Percentiles rank a stretch among this genome's conserved stretches.
phyloP scores from a whole-genome alignment of 2,329 filamentous ascomycete species.

The Aspergillus niger region DNA sequence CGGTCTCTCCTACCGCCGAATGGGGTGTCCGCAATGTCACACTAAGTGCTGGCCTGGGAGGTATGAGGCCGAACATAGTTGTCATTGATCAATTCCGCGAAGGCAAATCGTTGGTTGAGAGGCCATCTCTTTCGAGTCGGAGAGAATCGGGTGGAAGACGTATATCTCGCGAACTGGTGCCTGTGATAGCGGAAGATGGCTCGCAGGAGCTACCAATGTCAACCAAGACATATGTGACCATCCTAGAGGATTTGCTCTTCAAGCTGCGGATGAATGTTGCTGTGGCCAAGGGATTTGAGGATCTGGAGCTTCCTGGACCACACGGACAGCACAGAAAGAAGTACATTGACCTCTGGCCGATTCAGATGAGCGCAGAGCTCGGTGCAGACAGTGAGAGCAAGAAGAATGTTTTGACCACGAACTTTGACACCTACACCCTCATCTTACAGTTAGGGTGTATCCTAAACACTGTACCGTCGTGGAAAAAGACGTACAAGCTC shows the following conservation, averaged over 20 bases:
- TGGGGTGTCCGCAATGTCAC: conserved; percentile 86
- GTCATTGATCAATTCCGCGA: conserved; percentile 74
- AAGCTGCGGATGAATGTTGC: conserved; percentile 81
- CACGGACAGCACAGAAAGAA: conserved; percentile 65
- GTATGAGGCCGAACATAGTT: conserved; percentile 87
- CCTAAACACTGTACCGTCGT: conserved; percentile 75
- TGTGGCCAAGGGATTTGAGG: conserved; percentile 77
- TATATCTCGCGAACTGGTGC: conserved; percentile 14
- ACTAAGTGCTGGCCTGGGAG: conserved; percentile 76
- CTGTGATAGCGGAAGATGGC: conserved; percentile 63
- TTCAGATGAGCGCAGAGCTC: conserved; percentile 88
- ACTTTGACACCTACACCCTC: conserved; percentile 89
- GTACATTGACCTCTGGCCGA: conserved; percentile 87
- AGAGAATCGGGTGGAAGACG: conserved; percentile 26
- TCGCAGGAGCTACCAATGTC: conserved; percentile 68
- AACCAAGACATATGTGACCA: conserved; percentile 74
- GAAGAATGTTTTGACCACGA: conserved; percentile 73
- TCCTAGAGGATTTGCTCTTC: conserved; percentile 78
- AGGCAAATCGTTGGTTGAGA: conserved; percentile 58
- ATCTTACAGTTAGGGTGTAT: conserved; percentile 86
- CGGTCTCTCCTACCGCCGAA: conserved; percentile 77
- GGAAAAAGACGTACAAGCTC: conserved; percentile 71
- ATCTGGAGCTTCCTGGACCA: conserved; percentile 69
- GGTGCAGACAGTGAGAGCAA: conserved; percentile 65
- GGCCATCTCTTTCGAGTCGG: conserved; percentile 52